Base-by-base conservation (phyloP, 2,329 filamentous ascomycete species). In the Aspergillus vadensis region DNA sequence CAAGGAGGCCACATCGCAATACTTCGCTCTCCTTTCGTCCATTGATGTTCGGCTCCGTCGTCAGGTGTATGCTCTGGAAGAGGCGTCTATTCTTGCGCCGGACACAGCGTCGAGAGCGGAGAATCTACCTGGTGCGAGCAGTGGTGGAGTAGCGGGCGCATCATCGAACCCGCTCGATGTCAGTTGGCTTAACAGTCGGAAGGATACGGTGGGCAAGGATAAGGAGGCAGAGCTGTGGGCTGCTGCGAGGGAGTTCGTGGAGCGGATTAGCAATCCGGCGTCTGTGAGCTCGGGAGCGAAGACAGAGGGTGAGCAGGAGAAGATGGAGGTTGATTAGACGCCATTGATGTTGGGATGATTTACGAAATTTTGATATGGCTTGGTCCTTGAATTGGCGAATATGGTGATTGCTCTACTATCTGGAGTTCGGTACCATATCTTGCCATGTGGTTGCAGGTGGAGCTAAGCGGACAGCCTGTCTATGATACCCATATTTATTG, bases 151-250 rank as follows among this genome's bases (percentile, higher is more conserved):
- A 2, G 69, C 67, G 41, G 63, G 64, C 14, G 67, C 63, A 67
- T 86, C 63, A 67, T 86, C 65, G 78, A 86, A 72, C 81, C 87
- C 41, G 79, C 81, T 97, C 56, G 93, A 97, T 72, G 88, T 96
- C 14, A 93, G 93, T 32, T 94, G 91, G 86, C 77, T 98, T 69
- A 98, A 97, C 73, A 93, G 91, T 69, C 85, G 91, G 59, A 91
- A 91, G 63, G 89, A 91, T 64, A 89, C 89, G 64, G 90, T 96
- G 21, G 91, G 91, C 59, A 86, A 88, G 69, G 89, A 91, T 64
- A 95, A 94, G 83, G 92, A 96, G 72, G 85, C 86, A 2, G 91
- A 97, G 77, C 79, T 96, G 48, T 89, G 94, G 86, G 82, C 81
- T 36, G 83, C 85, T 65, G 83, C 86, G 43, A 84, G 81, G 67